Evolutionary conservation across 139 green algal genomes (phyloP).

Genomic region (Gonium pectorale): DNA sequence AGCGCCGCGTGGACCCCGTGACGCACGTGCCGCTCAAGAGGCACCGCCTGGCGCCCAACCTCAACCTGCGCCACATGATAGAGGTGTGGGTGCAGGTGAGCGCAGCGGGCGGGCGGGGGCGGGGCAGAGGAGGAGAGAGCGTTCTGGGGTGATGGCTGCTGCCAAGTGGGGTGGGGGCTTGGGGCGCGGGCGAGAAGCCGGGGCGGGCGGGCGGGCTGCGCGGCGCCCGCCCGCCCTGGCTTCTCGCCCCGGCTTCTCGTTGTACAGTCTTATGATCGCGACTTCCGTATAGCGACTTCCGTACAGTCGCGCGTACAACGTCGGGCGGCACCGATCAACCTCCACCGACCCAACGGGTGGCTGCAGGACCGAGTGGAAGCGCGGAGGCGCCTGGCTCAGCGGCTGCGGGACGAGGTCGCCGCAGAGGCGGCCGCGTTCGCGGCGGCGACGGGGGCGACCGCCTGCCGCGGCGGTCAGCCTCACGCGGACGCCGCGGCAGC

Average conservation of each 20-base stretch:
- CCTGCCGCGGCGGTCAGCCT: no score
- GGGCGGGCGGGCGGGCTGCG: no score
- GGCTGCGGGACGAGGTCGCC: background rate
- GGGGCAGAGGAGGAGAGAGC: background rate
- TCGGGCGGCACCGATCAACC: no score
- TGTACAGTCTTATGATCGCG: no score
- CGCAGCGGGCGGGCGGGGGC: background rate
- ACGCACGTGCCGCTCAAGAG: slow-evolving; percentile 50
- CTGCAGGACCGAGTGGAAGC: slow-evolving; percentile 33
- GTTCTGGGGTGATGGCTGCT: background rate
- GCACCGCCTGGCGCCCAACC: slow-evolving; percentile 66
- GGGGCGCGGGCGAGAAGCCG: no score
- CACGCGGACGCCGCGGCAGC: background rate
- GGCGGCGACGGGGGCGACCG: background rate
- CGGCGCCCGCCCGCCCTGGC: no score
- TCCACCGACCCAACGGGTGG: no score
- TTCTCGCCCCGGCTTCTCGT: no score
- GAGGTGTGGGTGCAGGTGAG: slow-evolving; percentile 53
- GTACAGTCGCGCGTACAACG: no score
- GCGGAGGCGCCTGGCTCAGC: slow-evolving; percentile 7
- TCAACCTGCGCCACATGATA: slow-evolving; percentile 63
- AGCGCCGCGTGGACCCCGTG: slow-evolving; percentile 58
- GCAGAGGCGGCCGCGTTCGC: background rate
- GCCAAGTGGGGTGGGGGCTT: no score
- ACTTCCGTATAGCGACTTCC: no score